Percentiles rank a stretch among this genome's conserved stretches.
phyloP scores from a whole-genome alignment of 2,329 filamentous ascomycete species.

The Pseudopyrenochaeta lycopersici region DNA sequence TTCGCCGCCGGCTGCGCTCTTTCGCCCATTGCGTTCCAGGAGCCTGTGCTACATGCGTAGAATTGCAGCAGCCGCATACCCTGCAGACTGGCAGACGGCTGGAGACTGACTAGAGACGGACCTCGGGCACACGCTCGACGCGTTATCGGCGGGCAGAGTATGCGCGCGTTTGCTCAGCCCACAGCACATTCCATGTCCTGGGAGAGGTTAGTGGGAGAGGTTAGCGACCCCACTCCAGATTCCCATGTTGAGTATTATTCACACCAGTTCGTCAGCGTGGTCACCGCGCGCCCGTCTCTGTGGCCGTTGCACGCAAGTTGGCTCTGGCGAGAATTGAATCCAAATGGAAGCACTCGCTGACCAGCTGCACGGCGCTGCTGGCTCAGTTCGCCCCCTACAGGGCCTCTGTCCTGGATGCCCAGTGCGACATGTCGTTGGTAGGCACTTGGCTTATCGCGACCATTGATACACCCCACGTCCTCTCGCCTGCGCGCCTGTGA shows the following conservation, averaged over 20 bases:
- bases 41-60: not conserved
- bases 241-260: slow-evolving; percentile 26
- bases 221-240: slow-evolving; percentile 25
- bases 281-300: not conserved
- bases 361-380: not conserved
- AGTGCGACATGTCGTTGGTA: slow-evolving; percentile 7
- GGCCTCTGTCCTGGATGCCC: slow-evolving; percentile 2
- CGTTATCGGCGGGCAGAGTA: slow-evolving; percentile 8
- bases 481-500: slow-evolving; percentile 11
- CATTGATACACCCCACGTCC: slow-evolving; percentile 33
- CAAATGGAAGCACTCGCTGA: slow-evolving; percentile 4
- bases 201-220: no score
- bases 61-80: slow-evolving; percentile 24
- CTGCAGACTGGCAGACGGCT: no score
- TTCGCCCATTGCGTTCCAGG: slow-evolving; percentile 24
- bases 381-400: not conserved
- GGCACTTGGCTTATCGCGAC: slow-evolving; percentile 30
- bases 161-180: slow-evolving; percentile 21
- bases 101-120: not conserved
- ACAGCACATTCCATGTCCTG: slow-evolving; percentile 8
- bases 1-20: slow-evolving; percentile 14
- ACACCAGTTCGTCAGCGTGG: slow-evolving; percentile 24
- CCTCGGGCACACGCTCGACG: slow-evolving; percentile 1
- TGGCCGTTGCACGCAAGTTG: not conserved
- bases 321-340: slow-evolving; percentile 2